phyloP scores from a whole-genome alignment of 2,329 filamentous ascomycete species.

The Neofusicoccum parvum region DNA sequence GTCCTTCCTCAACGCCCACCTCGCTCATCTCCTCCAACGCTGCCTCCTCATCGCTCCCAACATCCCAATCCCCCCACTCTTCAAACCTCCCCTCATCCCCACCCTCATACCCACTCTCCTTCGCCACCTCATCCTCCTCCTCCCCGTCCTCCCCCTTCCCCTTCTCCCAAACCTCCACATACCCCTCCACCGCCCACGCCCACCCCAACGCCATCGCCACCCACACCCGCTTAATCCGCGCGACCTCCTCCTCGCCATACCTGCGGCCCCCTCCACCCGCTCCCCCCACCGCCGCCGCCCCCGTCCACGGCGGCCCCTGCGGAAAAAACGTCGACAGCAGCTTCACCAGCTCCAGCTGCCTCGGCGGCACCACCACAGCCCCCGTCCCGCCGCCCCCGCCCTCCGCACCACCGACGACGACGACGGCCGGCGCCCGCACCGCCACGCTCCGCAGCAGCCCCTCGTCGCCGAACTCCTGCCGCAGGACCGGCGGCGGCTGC shows the following conservation, averaged over 20 bases:
- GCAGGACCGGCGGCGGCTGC: too few species aligned
- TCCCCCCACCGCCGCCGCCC: background rate
- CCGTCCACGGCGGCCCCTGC: background rate
- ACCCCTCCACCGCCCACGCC: background rate
- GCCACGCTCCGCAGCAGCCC: too few species aligned
- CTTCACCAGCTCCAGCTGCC: too few species aligned
- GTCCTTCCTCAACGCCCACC: background rate
- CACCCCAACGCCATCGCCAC: constrained; percentile 4
- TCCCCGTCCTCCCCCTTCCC: background rate
- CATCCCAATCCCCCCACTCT: background rate
- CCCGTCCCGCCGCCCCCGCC: too few species aligned
- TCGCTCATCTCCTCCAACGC: constrained; percentile 10
- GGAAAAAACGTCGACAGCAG: background rate
- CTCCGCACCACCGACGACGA: too few species aligned
- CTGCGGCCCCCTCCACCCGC: background rate
- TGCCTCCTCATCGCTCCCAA: background rate
- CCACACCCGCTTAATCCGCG: background rate
- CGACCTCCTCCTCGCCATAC: background rate
- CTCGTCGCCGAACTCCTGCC: too few species aligned
- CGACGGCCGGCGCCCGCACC: too few species aligned
- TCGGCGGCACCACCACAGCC: too few species aligned
- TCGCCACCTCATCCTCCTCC: background rate
- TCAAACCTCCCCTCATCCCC: background rate
- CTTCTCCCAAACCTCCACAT: background rate
- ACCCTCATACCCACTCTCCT: background rate